Percentiles rank a stretch among this genome's conserved stretches.
phyloP scores from a whole-genome alignment of 768 basidiomycete species.

The Phanerochaete carnosa region DNA sequence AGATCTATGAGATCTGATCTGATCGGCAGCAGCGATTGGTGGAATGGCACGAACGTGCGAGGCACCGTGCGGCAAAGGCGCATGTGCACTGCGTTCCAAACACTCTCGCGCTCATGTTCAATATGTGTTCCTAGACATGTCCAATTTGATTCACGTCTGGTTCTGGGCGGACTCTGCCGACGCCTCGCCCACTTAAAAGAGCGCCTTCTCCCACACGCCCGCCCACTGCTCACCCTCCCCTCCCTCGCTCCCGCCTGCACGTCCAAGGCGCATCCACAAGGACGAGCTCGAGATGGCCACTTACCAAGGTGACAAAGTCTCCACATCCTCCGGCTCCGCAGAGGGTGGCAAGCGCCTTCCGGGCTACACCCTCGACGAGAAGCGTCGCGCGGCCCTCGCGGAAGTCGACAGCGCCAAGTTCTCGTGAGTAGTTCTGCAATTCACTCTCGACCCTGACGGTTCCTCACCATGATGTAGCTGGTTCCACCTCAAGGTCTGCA shows the following conservation, averaged over 20 bases:
- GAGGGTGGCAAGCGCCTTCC: not conserved
- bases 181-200: not conserved
- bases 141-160: not conserved
- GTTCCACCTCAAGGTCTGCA: slow-evolving; percentile 48
- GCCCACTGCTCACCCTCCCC: slow-evolving; percentile 7
- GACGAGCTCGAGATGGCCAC: slow-evolving; percentile 4
- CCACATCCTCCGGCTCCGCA: slow-evolving; percentile 6
- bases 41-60: slow-evolving; percentile 16
- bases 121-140: not conserved
- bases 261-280: not conserved
- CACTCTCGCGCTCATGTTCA: not conserved
- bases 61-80: slow-evolving; percentile 5
- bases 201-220: not conserved
- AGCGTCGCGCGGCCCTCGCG: slow-evolving; percentile 41
- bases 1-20: not conserved
- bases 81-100: not conserved
- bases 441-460: not conserved
- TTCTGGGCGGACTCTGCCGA: not conserved
- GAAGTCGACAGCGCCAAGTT: slow-evolving; percentile 52
- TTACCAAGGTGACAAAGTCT: slow-evolving; percentile 15
- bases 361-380: slow-evolving; percentile 26
- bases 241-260: slow-evolving; percentile 1
- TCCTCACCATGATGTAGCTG: slow-evolving; percentile 25
- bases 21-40: slow-evolving; percentile 9
- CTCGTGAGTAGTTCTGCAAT: slow-evolving; percentile 25